Conservation (phyloP, 805 yeast species). For the Danielia reshetovae region DNA sequence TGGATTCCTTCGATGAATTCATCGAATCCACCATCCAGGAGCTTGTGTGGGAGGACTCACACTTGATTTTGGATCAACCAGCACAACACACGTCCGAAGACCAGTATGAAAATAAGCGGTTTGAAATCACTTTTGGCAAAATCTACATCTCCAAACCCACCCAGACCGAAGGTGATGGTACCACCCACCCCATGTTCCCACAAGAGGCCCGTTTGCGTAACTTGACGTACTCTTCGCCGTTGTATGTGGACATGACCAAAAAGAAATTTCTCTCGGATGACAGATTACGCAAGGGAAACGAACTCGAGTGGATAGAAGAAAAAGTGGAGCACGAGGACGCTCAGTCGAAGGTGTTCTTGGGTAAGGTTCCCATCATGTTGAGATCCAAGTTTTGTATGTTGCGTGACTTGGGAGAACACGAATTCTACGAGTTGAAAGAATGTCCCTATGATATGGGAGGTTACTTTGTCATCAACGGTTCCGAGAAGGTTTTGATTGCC, state of each 20-base stretch:
- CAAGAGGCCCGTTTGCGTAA: constrained; percentile 97
- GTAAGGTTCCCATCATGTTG: constrained; percentile 97
- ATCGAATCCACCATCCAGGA: constrained; percentile 96
- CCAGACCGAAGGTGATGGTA: constrained; percentile 99
- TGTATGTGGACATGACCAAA: constrained; percentile 94
- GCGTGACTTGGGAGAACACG: constrained; percentile 85
- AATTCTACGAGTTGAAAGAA: constrained; percentile 91
- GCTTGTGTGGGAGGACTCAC: constrained; percentile 92
- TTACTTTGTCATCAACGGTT: constrained; percentile 95
- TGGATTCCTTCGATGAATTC: constrained; percentile 97
- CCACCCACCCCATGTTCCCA: constrained; percentile 97
- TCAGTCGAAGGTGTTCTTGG: constrained; percentile 76
- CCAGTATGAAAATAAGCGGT: constrained; percentile 87
- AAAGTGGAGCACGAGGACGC: constrained; percentile 53
- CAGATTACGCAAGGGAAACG: constrained; percentile 45
- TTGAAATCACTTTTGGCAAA: constrained; percentile 96
- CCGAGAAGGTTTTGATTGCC: constrained; percentile 96
- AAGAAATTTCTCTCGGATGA: constrained; percentile 82
- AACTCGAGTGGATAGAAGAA: constrained; percentile 52
- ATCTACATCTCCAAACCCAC: constrained; percentile 95
- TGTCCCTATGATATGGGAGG: constrained; percentile 99
- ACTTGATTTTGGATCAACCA: constrained; percentile 92
- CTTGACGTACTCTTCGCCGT: constrained; percentile 92
- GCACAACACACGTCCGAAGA: constrained; percentile 94
- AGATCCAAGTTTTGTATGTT: constrained; percentile 94